phyloP scores from a whole-genome alignment of 306 rosid species.

The Quercus glauca region DNA sequence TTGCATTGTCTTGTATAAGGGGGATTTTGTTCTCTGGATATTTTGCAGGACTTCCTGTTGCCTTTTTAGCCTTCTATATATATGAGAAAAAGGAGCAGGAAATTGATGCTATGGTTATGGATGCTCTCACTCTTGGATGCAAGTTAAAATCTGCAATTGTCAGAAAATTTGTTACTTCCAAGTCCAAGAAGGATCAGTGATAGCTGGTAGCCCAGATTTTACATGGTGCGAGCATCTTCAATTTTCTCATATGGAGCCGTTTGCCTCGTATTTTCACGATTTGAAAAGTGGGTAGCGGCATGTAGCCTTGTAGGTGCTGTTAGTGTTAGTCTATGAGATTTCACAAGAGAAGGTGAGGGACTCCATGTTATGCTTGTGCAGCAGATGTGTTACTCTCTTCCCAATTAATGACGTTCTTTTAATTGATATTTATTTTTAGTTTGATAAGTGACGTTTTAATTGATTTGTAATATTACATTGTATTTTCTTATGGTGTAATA shows the following conservation, averaged over 20 bases:
- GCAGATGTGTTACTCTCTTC: background rate
- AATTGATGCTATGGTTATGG: constrained; percentile 53
- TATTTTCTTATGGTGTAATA: background rate
- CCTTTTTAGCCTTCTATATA: constrained; percentile 59
- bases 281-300: background rate
- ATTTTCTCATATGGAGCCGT: background rate
- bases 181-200: constrained; percentile 63
- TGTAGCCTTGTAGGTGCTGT: background rate
- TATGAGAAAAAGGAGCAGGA: constrained; percentile 83
- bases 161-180: constrained; percentile 45
- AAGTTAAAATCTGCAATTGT: constrained; percentile 53
- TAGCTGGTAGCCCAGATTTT: constrained; percentile 13
- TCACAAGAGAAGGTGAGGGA: background rate
- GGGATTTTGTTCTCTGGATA: constrained; percentile 4
- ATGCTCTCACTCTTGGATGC: constrained; percentile 45
- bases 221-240: constrained; percentile 21
- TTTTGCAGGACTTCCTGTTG: constrained; percentile 60
- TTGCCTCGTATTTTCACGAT: background rate
- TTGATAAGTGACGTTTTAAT: background rate
- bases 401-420: background rate
- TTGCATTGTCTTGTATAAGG: background rate
- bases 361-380: background rate
- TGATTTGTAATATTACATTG: background rate
- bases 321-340: background rate
- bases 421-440: background rate